Evolutionary conservation across 2,329 filamentous ascomycete species (phyloP).

Genomic region (Pestalotiopsis sp.): DNA sequence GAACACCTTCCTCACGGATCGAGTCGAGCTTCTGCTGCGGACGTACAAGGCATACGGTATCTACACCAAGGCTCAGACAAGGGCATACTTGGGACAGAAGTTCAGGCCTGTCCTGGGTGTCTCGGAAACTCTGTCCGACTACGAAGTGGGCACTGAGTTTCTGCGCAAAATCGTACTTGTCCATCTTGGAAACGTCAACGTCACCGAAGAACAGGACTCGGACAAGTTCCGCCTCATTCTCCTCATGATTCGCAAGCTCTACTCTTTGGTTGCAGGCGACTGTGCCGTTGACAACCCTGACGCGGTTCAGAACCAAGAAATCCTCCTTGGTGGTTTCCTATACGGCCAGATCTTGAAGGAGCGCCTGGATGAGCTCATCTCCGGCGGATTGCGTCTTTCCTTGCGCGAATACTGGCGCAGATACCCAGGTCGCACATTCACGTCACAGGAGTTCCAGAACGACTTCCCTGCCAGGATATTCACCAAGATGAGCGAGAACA

Average conservation of each 20-base stretch:
- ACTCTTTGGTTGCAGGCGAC: constrained; percentile 88
- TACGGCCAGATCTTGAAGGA: constrained; percentile 98
- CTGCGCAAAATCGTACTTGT: constrained; percentile 87
- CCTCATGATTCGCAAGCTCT: constrained; percentile 96
- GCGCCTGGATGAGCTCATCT: constrained; percentile 84
- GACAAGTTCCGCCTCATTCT: constrained; percentile 95
- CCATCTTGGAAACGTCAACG: constrained; percentile 83
- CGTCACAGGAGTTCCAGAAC: constrained; percentile 73
- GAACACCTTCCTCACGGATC: constrained; percentile 93
- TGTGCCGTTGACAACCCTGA: constrained; percentile 95
- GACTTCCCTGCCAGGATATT: constrained; percentile 82
- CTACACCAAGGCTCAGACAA: constrained; percentile 79
- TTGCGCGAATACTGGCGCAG: constrained; percentile 61
- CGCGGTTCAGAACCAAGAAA: constrained; percentile 94
- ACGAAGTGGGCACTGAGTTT: constrained; percentile 90
- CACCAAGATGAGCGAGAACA: constrained; percentile 80
- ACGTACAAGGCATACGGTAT: constrained; percentile 92
- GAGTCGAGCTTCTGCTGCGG: constrained; percentile 86
- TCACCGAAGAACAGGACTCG: constrained; percentile 79
- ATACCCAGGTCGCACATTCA: constrained; percentile 70
- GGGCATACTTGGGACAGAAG: constrained; percentile 86
- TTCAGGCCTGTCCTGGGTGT: constrained; percentile 88
- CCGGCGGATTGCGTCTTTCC: constrained; percentile 51
- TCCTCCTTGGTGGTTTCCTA: constrained; percentile 88
- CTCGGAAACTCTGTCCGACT: constrained; percentile 80